These are phyloP conservation scores for Chrysoporthe puriensis DNA, from an alignment of 2,329 filamentous ascomycete genomes.

Conservation along the genomic window DNA sequence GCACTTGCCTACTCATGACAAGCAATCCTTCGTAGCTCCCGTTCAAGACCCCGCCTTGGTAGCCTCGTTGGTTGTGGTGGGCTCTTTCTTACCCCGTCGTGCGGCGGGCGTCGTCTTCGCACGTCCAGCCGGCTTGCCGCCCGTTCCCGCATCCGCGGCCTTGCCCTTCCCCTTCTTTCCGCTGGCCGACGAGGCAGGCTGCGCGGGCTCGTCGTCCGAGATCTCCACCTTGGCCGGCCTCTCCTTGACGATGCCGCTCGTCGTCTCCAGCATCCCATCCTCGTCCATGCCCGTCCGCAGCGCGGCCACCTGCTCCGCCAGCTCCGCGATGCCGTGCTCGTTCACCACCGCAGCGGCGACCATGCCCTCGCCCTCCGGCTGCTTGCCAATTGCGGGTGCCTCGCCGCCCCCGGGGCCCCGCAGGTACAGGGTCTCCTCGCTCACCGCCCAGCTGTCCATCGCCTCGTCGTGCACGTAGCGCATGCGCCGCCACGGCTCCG, in stretches of 20 bases:
- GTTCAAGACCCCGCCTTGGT: constrained; percentile 18
- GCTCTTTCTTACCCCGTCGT: constrained; percentile 27
- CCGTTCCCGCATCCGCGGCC: constrained; percentile 15
- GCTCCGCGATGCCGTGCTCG: constrained; percentile 20
- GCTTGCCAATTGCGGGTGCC: constrained; percentile 23
- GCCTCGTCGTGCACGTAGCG: constrained; percentile 82
- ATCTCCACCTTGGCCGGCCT: constrained; percentile 33
- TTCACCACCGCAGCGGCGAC: not conserved
- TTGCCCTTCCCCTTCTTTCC: constrained; percentile 37
- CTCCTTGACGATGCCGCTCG: constrained; percentile 35
- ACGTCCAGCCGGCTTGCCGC: constrained; percentile 5
- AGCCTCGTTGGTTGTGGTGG: constrained; percentile 9
- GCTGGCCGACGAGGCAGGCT: constrained; percentile 14
- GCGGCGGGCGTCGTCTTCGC: constrained; percentile 20
- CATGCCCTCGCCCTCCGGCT: constrained; percentile 20
- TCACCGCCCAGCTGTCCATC: constrained; percentile 74
- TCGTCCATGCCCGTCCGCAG: constrained; percentile 37
- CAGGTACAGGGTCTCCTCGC: constrained; percentile 71
- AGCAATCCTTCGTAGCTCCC: constrained; percentile 22
- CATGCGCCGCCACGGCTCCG: constrained; percentile 80
- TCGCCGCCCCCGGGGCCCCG: not conserved
- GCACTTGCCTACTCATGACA: constrained; percentile 20
- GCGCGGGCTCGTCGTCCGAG: constrained; percentile 25
- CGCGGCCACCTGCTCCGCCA: constrained; percentile 28
- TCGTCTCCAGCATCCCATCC: constrained; percentile 38